Conservation (phyloP, 1,284 basidiomycete genomes). For the Cryptococcus jaspeensis region DNA sequence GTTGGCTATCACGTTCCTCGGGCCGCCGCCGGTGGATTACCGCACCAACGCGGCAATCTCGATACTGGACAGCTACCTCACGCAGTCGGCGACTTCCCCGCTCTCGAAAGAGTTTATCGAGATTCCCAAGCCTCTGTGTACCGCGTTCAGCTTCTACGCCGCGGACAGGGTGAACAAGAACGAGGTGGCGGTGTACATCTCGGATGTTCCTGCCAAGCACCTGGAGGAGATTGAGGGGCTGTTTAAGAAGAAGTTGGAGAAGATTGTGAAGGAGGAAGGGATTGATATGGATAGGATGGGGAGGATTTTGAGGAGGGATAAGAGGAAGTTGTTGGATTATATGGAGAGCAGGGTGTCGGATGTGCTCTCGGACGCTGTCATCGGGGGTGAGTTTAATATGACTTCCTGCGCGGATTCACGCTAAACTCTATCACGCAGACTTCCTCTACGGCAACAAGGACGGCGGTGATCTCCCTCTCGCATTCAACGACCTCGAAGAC, state of each 20-base stretch:
- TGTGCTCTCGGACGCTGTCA: constrained; percentile 58
- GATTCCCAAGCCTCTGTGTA: constrained; percentile 82
- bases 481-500: constrained; percentile 76
- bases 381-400: constrained; percentile 56
- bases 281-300: constrained; percentile 91
- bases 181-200: constrained; percentile 74
- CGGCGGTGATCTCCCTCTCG: constrained; percentile 71
- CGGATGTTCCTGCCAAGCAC: constrained; percentile 78
- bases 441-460: constrained; percentile 84
- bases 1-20: constrained; percentile 74
- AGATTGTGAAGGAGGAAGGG: constrained; percentile 67
- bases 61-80: constrained; percentile 82
- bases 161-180: constrained; percentile 72
- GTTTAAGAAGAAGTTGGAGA: constrained; percentile 68
- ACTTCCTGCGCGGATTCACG: background rate
- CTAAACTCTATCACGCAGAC: constrained; percentile 54
- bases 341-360: constrained; percentile 45
- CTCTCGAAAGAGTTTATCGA: constrained; percentile 93
- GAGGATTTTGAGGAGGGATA: constrained; percentile 83
- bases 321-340: constrained; percentile 63
- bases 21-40: constrained; percentile 71
- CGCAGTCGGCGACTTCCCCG: constrained; percentile 83
- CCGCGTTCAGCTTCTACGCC: constrained; percentile 81
- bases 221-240: constrained; percentile 70
- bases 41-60: constrained; percentile 80